Percentiles rank a stretch among this genome's conserved stretches.
Evolutionary conservation across 2,329 filamentous ascomycete genomes (phyloP).

Genomic region (Aureobasidium sp.): DNA sequence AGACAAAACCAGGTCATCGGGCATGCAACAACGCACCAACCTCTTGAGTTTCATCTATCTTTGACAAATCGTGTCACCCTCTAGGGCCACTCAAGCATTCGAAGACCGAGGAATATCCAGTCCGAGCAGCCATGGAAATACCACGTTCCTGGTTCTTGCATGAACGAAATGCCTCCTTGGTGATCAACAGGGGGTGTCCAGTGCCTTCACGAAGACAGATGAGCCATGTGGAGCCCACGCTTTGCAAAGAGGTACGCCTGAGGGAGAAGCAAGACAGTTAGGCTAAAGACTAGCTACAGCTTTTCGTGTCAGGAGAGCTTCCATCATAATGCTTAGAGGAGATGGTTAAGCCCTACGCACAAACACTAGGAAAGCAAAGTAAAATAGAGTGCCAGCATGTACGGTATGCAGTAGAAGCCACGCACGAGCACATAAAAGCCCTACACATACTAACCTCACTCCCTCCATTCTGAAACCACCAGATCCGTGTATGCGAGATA

Average conservation of each 20-base stretch:
- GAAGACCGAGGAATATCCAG: background rate
- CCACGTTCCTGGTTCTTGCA: background rate
- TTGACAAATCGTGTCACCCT: background rate
- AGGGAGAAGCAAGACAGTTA: too few relatives aligned
- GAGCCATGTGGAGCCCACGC: too few relatives aligned
- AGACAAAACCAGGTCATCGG: background rate
- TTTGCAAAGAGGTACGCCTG: too few relatives aligned
- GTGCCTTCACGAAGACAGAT: too few relatives aligned
- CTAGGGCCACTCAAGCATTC: background rate
- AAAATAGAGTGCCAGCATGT: background rate
- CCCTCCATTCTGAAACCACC: background rate
- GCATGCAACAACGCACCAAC: background rate
- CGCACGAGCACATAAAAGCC: background rate
- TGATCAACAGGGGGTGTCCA: too few relatives aligned
- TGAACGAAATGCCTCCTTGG: too few relatives aligned
- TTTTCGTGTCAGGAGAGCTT: too few relatives aligned
- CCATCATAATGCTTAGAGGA: too few relatives aligned
- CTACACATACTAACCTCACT: background rate
- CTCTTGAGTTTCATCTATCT: background rate
- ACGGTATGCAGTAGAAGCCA: background rate
- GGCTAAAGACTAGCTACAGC: too few relatives aligned
- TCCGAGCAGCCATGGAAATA: background rate
- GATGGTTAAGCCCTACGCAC: too few relatives aligned
- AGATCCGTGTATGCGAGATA: background rate
- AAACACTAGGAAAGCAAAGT: too few relatives aligned